These are phyloP conservation scores for Suillus sp. DNA, from an alignment of 768 basidiomycete species.

Conservation along the genomic window DNA sequence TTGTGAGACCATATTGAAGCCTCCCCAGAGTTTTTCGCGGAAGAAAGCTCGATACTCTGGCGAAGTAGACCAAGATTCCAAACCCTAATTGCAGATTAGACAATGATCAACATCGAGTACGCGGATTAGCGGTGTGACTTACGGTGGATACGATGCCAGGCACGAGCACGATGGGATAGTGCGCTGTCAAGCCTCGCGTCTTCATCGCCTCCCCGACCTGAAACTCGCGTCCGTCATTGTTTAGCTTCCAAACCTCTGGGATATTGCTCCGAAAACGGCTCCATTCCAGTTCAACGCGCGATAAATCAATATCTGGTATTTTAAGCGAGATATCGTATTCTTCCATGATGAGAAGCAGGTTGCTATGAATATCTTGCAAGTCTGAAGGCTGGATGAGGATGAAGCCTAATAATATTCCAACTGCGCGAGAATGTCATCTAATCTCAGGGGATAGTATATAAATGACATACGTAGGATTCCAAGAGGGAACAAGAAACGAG, in stretches of 20 bases:
- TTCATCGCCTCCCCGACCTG: slow-evolving; percentile 71
- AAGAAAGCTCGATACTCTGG: slow-evolving; percentile 88
- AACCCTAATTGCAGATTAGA: slow-evolving; percentile 45
- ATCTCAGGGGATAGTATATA: slow-evolving; percentile 4
- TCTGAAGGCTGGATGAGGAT: slow-evolving; percentile 66
- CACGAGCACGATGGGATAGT: slow-evolving; percentile 82
- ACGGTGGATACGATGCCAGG: slow-evolving; percentile 92
- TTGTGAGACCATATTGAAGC: slow-evolving; percentile 82
- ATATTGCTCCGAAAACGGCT: slow-evolving; percentile 63
- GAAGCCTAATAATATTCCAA: slow-evolving; percentile 66
- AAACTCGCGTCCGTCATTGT: slow-evolving; percentile 79
- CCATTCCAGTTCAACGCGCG: slow-evolving; percentile 75
- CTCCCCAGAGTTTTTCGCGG: slow-evolving; percentile 84
- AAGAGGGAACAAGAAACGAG: slow-evolving; percentile 67
- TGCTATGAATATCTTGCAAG: slow-evolving; percentile 68
- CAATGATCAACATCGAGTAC: background rate
- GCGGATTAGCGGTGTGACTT: slow-evolving; percentile 24
- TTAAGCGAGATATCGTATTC: slow-evolving; percentile 69
- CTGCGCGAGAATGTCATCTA: slow-evolving; percentile 36
- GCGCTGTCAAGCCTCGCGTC: slow-evolving; percentile 62
- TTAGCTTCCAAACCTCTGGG: slow-evolving; percentile 82
- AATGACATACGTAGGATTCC: slow-evolving; percentile 59
- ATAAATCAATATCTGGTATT: slow-evolving; percentile 65
- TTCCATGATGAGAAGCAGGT: slow-evolving; percentile 65
- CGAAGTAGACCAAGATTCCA: slow-evolving; percentile 93